These are phyloP conservation scores for Claviceps sp. DNA, from an alignment of 2,329 filamentous ascomycete species.

Conservation along the genomic window DNA sequence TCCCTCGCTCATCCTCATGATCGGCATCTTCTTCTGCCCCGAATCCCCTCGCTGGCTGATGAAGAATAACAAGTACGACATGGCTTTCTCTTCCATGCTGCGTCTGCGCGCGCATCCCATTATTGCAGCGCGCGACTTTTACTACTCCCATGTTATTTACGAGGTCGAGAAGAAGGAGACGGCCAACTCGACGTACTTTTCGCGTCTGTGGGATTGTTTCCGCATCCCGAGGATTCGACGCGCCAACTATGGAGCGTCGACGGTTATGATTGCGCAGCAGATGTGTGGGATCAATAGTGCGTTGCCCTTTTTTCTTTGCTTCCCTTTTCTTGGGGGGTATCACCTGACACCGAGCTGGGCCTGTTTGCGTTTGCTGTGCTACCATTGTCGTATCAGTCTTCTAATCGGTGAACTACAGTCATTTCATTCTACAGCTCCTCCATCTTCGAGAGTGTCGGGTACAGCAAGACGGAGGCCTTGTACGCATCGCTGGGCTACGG, in stretches of 20 bases:
- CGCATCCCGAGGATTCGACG: slow-evolving; percentile 53
- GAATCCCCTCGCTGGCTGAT: slow-evolving; percentile 50
- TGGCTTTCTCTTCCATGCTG: slow-evolving; percentile 40
- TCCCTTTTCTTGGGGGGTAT: not conserved
- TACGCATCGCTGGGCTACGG: slow-evolving; percentile 29
- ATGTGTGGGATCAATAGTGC: slow-evolving; percentile 32
- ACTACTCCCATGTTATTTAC: slow-evolving; percentile 29
- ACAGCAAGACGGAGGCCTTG: slow-evolving; percentile 33
- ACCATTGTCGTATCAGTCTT: not conserved
- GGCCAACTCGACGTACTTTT: slow-evolving; percentile 16
- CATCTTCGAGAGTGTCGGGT: slow-evolving; percentile 41
- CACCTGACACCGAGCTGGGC: no score
- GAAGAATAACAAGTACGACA: slow-evolving; percentile 44
- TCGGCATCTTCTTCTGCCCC: slow-evolving; percentile 47
- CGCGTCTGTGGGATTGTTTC: slow-evolving; percentile 39
- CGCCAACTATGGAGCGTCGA: slow-evolving; percentile 61
- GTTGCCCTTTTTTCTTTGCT: not conserved
- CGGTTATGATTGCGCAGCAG: slow-evolving; percentile 66
- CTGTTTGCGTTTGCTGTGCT: not conserved
- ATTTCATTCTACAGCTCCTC: slow-evolving; percentile 58
- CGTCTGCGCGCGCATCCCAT: slow-evolving; percentile 36
- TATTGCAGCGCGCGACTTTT: slow-evolving; percentile 44
- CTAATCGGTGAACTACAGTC: slow-evolving; percentile 17
- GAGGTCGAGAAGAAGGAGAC: slow-evolving; percentile 18
- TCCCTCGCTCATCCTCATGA: slow-evolving; percentile 33